phyloP scores from a whole-genome alignment of 805 yeast species.

The Lachancea quebecensis region DNA sequence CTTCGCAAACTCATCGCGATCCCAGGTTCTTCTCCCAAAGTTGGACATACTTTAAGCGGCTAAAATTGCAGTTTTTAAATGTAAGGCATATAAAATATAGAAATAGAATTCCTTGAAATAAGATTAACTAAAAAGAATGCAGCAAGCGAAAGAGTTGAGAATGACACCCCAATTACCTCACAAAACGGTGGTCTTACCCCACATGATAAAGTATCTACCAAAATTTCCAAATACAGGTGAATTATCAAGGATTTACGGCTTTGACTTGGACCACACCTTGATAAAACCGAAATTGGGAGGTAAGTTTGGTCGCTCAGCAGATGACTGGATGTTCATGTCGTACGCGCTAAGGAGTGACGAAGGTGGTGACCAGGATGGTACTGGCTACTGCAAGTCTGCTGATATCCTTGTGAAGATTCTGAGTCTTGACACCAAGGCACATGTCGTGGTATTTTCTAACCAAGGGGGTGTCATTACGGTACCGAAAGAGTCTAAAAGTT shows the following conservation, averaged over 20 bases:
- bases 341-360: constrained; percentile 11
- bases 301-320: constrained; percentile 48
- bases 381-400: not conserved
- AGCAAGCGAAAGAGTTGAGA: not conserved
- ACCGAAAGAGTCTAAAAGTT: constrained; percentile 29
- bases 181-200: constrained; percentile 35
- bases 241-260: constrained; percentile 45
- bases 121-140: too few species aligned
- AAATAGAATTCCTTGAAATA: too few species aligned
- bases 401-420: not conserved
- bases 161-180: constrained; percentile 19
- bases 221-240: constrained; percentile 3
- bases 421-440: constrained; percentile 17
- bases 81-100: too few species aligned
- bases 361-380: not conserved
- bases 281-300: constrained; percentile 44
- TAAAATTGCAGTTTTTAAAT: not conserved
- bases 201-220: constrained; percentile 40
- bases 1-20: constrained; percentile 54
- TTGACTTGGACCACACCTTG: constrained; percentile 82
- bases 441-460: constrained; percentile 72
- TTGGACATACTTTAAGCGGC: constrained; percentile 15
- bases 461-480: constrained; percentile 54
- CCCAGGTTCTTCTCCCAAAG: constrained; percentile 68
- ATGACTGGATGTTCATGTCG: constrained; percentile 72